phyloP scores from a whole-genome alignment of 2,329 filamentous ascomycete genomes.

The Boeremia exigua region DNA sequence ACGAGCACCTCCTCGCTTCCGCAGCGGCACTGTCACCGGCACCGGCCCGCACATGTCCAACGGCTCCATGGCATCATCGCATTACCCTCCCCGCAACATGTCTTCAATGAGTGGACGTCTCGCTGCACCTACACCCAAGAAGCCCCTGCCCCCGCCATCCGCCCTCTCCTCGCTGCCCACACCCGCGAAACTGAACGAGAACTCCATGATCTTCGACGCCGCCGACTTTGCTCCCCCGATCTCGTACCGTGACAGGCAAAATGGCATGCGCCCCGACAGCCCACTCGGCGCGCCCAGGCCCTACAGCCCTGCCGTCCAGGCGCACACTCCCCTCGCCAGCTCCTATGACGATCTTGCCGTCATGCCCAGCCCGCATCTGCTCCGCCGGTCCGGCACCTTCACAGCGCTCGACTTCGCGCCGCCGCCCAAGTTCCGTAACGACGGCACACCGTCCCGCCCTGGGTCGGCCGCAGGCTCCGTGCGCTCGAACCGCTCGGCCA shows the following conservation, averaged over 20 bases:
- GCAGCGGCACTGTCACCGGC: constrained; percentile 38
- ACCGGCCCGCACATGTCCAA: constrained; percentile 54
- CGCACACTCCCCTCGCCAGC: constrained; percentile 78
- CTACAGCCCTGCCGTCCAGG: constrained; percentile 75
- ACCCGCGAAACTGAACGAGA: constrained; percentile 82
- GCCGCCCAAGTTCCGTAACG: constrained; percentile 71
- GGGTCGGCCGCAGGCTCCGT: constrained; percentile 56
- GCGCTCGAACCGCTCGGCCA: constrained; percentile 76
- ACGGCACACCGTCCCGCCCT: constrained; percentile 37
- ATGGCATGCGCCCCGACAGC: constrained; percentile 68
- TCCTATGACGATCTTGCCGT: constrained; percentile 85
- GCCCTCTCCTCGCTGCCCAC: constrained; percentile 80
- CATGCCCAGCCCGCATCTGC: constrained; percentile 83
- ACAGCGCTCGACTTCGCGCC: constrained; percentile 82
- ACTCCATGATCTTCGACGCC: constrained; percentile 71
- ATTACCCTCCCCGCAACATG: constrained; percentile 50
- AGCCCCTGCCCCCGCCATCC: constrained; percentile 72
- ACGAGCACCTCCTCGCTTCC: constrained; percentile 64
- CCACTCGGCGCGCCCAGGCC: constrained; percentile 65
- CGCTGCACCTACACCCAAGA: constrained; percentile 52
- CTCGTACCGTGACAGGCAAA: constrained; percentile 66
- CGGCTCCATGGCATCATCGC: constrained; percentile 56
- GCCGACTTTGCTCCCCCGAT: constrained; percentile 86
- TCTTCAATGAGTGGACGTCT: constrained; percentile 50
- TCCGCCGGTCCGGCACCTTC: constrained; percentile 80